Evolutionary conservation across 306 rosid genomes (phyloP).

Genomic region (Leucaena leucocephala): DNA sequence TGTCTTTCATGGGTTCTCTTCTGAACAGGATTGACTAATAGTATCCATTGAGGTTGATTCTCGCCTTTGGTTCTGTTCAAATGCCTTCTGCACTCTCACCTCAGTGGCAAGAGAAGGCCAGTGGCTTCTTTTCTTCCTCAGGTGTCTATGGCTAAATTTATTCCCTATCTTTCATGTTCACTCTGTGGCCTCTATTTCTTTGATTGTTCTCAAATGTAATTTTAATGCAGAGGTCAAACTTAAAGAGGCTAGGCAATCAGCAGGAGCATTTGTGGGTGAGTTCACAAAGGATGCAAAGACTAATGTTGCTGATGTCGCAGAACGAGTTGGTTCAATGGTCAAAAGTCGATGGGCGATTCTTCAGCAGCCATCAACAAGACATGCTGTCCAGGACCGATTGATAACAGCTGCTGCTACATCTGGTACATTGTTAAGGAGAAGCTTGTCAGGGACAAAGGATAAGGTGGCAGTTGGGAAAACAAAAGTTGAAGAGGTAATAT

Average conservation of each 20-base stretch:
- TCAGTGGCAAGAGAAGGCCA: conserved; percentile 90
- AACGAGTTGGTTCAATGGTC: conserved; percentile 69
- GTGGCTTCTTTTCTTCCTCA: conserved; percentile 86
- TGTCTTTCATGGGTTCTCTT: conserved; percentile 15
- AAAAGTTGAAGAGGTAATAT: conserved; percentile 92
- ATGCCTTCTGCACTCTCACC: conserved; percentile 80
- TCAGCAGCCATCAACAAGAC: conserved; percentile 88
- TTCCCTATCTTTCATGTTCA: conserved; percentile 16
- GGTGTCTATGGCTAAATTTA: conserved; percentile 47
- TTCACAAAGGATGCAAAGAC: conserved; percentile 90
- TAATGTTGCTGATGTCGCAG: conserved; percentile 78
- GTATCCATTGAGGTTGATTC: conserved; percentile 40
- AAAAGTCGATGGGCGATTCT: conserved; percentile 87
- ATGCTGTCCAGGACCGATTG: conserved; percentile 89
- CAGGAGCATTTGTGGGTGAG: conserved; percentile 88
- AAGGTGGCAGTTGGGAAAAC: conserved; percentile 82
- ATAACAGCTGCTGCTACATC: conserved; percentile 90
- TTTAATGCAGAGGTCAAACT: conserved; percentile 75
- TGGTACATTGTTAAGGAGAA: conserved; percentile 73
- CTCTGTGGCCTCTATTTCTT: conserved; percentile 21
- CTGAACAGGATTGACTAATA: conserved; percentile 45
- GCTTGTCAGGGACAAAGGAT: conserved; percentile 83
- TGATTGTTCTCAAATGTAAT: conserved; percentile 19
- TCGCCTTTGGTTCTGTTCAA: conserved; percentile 44
- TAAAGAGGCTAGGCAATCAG: conserved; percentile 87